Percentiles rank a stretch among this genome's conserved stretches.
These are phyloP conservation scores for Linaria vulgaris DNA, from an alignment of 257 asterid species.

Conservation along the genomic window DNA sequence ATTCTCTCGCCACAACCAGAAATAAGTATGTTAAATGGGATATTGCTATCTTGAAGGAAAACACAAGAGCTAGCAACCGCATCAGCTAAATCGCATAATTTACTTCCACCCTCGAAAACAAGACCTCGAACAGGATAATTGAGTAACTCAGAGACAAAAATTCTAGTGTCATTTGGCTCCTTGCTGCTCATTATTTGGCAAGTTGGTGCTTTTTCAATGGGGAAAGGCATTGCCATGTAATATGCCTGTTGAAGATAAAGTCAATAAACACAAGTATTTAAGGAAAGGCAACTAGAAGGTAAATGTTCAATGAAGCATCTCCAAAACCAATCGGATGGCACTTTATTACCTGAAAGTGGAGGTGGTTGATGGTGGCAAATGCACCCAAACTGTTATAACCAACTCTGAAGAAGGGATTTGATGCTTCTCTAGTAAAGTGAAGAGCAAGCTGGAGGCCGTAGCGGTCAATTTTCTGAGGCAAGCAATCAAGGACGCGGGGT, in stretches of 20 bases:
- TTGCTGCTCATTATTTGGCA: conserved; percentile 41
- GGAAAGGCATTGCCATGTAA: conserved; percentile 62
- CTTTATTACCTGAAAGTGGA: conserved; percentile 70
- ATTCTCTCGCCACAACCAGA: conserved; percentile 60
- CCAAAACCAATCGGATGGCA: conserved; percentile 4
- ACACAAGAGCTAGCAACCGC: conserved; percentile 60
- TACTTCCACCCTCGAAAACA: conserved; percentile 60
- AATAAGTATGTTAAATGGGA: conserved; percentile 67
- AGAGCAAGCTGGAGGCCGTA: conserved; percentile 60
- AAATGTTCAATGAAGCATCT: neutral
- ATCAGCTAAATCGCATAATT: conserved; percentile 39
- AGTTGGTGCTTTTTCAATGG: conserved; percentile 63
- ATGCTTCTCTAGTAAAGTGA: conserved; percentile 53
- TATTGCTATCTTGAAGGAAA: conserved; percentile 52
- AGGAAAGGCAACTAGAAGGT: conserved; percentile 2
- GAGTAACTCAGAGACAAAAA: conserved; percentile 55
- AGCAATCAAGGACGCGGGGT: conserved; percentile 62
- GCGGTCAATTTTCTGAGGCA: conserved; percentile 57
- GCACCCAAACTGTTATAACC: conserved; percentile 86
- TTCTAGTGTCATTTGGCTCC: conserved; percentile 38
- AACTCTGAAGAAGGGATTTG: conserved; percentile 60
- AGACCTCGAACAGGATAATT: conserved; percentile 65
- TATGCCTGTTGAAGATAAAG: conserved; percentile 49
- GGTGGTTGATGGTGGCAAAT: conserved; percentile 83
- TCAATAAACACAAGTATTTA: conserved; percentile 1